Base-by-base conservation (phyloP, 2,329 filamentous ascomycete species). In the Calonectria pauciramosa region DNA sequence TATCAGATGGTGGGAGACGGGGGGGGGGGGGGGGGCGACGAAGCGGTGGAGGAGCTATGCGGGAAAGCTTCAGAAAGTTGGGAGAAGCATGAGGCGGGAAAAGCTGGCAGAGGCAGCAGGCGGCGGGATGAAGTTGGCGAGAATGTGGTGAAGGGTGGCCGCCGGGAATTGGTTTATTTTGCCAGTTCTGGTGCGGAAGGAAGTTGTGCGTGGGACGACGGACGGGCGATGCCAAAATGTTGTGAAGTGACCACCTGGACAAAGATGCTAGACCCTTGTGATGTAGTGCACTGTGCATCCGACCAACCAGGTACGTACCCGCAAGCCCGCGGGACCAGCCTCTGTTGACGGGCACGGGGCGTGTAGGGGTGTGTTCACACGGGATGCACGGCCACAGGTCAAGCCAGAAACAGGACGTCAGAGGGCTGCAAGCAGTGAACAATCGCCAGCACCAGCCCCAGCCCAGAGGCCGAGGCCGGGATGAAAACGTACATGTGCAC, bases 241-340 rank as follows among this genome's bases (percentile, higher is more conserved):
- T 70, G 73, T 68, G 73, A 70, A 73, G 70, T 73, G 73, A 72
- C 70, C 70, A 73, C 70, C 70, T 72, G 73, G 73, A 75, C 73
- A 75, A 63, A 70, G 65, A 36, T 54, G 56, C 64, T 51, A 60
- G 73, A 73, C 67, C 73, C 73, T 73, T 73, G 73, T 75, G 73
- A 75, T 73, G 65, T 47, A 60, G 68, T 36, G 63, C 65, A 59
- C 64, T 44, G 41, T 44, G 41, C 41, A 44, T 20, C 64, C 56
- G 56, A 68, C 72, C 72, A 74, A 74, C 64, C 72, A 72, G 65
- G 65, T 52, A 64, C 68, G 63, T 68, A 71, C 68, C 60, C 56
- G 34, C 66, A 56, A 54, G 36, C n/a, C 65, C 65, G 65, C 71
- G 71, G 65, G 70, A 72, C 65, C 26, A 13, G 36, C 38, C 67